Percentiles rank a stretch among this genome's conserved stretches.
These are phyloP conservation scores for Haematococcus lacustris DNA, from an alignment of 139 green algal genomes.

Conservation along the genomic window DNA sequence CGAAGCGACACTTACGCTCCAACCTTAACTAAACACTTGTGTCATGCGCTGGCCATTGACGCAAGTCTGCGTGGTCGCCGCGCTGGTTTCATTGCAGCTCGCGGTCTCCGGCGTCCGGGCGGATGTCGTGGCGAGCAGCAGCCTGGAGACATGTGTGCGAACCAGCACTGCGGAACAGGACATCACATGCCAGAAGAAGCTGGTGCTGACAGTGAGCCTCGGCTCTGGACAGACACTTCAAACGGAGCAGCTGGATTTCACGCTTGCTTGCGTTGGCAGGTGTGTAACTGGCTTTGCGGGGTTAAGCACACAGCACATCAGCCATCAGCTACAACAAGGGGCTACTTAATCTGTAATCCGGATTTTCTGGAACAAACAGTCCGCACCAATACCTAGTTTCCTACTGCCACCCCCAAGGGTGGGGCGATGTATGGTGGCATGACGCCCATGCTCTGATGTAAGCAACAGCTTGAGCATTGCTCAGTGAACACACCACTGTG, in stretches of 20 bases:
- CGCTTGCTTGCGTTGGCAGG: slow-evolving; percentile 59
- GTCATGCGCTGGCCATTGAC: too few species aligned
- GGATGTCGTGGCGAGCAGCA: slow-evolving; percentile 10
- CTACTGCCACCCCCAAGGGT: not conserved
- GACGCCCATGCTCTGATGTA: too few species aligned
- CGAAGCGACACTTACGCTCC: too few species aligned
- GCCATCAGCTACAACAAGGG: too few species aligned
- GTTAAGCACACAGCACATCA: too few species aligned
- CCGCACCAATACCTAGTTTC: not conserved
- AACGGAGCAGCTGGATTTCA: slow-evolving; percentile 51
- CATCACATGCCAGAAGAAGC: slow-evolving; percentile 51
- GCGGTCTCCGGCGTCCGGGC: not conserved
- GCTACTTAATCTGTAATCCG: not conserved
- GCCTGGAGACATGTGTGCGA: slow-evolving; percentile 11
- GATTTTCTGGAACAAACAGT: not conserved
- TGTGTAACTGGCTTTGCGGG: too few species aligned
- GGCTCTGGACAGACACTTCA: slow-evolving; percentile 33
- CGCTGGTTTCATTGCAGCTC: not conserved
- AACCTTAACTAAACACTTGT: too few species aligned
- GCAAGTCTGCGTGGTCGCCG: too few species aligned
- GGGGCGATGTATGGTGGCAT: too few species aligned
- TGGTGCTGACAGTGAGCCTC: slow-evolving; percentile 59
- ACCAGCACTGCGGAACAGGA: not conserved
- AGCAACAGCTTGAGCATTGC: too few species aligned
- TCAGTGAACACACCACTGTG: too few species aligned